Conservation (phyloP, 768 basidiomycete species). For the Trametes meyenii region DNA sequence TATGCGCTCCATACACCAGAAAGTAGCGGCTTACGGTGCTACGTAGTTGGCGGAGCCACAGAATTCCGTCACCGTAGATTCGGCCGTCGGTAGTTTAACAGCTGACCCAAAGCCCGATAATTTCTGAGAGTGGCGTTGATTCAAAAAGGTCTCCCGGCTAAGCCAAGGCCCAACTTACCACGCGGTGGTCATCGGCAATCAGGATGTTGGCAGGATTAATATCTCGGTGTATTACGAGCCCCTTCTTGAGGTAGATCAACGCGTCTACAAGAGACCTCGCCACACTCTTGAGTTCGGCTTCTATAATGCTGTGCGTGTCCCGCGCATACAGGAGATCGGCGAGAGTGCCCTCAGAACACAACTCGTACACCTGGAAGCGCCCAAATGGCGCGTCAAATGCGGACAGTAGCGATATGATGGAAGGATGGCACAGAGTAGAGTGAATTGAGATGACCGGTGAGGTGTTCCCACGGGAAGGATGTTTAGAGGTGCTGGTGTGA, state of each 20-base stretch:
- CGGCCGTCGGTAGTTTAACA: conserved; percentile 30
- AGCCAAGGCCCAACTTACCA: conserved; percentile 37
- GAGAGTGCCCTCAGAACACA: conserved; percentile 47
- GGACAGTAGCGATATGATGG: conserved; percentile 49
- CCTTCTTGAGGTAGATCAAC: conserved; percentile 46
- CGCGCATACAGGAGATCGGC: conserved; percentile 34
- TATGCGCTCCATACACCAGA: not conserved
- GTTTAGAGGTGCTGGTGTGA: not conserved
- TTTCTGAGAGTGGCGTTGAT: conserved; percentile 40
- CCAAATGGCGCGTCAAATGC: conserved; percentile 38
- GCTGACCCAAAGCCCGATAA: conserved; percentile 45
- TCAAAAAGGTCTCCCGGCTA: not conserved
- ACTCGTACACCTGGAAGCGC: conserved; percentile 47
- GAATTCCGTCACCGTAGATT: conserved; percentile 27
- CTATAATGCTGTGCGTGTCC: conserved; percentile 30
- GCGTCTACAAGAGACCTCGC: conserved; percentile 45
- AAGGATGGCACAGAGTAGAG: conserved; percentile 50
- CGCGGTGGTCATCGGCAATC: conserved; percentile 41
- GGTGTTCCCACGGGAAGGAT: not conserved
- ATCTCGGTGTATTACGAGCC: conserved; percentile 47
- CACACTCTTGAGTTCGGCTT: conserved; percentile 42
- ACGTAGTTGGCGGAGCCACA: conserved; percentile 35
- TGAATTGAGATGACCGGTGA: conserved; percentile 36
- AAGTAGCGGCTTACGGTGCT: conserved; percentile 42
- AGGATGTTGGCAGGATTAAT: conserved; percentile 45